phyloP scores from a whole-genome alignment of 2,329 filamentous ascomycete species.

The Cephalotrichum gorgonifer region DNA sequence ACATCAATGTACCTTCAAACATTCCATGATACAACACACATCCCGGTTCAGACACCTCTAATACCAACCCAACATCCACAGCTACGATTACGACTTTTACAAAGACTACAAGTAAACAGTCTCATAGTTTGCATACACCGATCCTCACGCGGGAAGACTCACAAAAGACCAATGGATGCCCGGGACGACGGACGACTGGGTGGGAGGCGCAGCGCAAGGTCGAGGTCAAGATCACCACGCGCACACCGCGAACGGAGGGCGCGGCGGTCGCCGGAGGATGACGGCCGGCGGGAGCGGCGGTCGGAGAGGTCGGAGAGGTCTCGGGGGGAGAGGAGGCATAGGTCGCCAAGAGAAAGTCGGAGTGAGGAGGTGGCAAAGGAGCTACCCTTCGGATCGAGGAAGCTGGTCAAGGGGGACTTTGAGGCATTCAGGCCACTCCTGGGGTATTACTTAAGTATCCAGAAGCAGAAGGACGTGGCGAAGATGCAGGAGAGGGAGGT shows the following conservation, averaged over 20 bases:
- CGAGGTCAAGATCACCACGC: slow-evolving; percentile 1
- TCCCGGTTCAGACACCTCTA: no score
- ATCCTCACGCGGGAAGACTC: no score
- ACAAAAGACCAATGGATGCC: background rate
- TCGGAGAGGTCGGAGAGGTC: no score
- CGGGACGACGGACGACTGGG: background rate
- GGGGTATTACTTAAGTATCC: slow-evolving; percentile 75
- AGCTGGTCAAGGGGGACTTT: slow-evolving; percentile 61
- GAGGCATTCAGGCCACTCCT: slow-evolving; percentile 59
- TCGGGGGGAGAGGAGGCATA: background rate
- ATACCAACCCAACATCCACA: no score
- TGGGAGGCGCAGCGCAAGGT: background rate
- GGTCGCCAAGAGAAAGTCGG: background rate
- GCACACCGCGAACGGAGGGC: background rate
- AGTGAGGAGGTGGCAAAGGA: background rate
- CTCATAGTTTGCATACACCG: no score
- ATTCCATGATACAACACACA: no score
- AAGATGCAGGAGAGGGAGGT: slow-evolving; percentile 65
- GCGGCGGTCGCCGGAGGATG: background rate
- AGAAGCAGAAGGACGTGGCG: slow-evolving; percentile 65
- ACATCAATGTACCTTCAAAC: no score
- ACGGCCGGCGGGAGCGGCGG: background rate
- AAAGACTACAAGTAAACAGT: no score
- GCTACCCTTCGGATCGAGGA: slow-evolving; percentile 57
- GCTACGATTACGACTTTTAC: no score